Conservation (phyloP, 1,139 yeast species). For the Pichia terricola region DNA sequence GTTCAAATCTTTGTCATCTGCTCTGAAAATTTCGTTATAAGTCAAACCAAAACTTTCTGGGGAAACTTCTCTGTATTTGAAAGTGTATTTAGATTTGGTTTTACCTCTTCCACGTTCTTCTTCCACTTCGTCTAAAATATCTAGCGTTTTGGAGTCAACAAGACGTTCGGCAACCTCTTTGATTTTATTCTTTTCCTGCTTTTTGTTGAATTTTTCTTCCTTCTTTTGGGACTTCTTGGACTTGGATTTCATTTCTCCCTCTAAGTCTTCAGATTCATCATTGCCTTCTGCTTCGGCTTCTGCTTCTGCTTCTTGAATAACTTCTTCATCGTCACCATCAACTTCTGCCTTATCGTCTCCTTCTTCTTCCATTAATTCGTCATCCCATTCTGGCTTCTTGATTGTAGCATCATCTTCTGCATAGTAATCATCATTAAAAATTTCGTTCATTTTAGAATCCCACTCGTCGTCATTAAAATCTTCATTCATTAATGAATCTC, state of each 20-base stretch:
- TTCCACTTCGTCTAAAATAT: constrained; percentile 48
- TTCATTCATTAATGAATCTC: constrained; percentile 67
- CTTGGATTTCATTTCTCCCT: constrained; percentile 22
- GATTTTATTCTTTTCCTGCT: constrained; percentile 53
- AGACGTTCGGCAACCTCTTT: constrained; percentile 64
- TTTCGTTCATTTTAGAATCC: constrained; percentile 79
- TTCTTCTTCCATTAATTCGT: constrained; percentile 30
- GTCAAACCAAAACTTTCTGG: constrained; percentile 89
- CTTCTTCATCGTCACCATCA: constrained; percentile 23
- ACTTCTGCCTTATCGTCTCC: constrained; percentile 21
- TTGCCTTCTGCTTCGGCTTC: constrained; percentile 21
- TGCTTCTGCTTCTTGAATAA: constrained; percentile 16
- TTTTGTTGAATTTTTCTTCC: constrained; percentile 27
- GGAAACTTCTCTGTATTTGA: constrained; percentile 88
- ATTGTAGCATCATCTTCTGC: constrained; percentile 4
- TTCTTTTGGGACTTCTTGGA: constrained; percentile 29
- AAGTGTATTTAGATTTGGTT: constrained; percentile 39
- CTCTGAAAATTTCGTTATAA: constrained; percentile 78
- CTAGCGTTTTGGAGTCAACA: constrained; percentile 45
- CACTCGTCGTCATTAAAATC: constrained; percentile 89
- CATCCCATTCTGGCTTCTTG: constrained; percentile 46
- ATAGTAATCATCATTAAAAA: constrained; percentile 78
- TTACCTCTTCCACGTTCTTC: constrained; percentile 47
- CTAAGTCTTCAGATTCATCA: constrained; percentile 21
- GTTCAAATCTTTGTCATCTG: constrained; percentile 81